A percentile compares a stretch with the other conserved stretches of the same genome.
Conservation (phyloP, 129 eudicot genomes). For the Flaveria bidentis region DNA sequence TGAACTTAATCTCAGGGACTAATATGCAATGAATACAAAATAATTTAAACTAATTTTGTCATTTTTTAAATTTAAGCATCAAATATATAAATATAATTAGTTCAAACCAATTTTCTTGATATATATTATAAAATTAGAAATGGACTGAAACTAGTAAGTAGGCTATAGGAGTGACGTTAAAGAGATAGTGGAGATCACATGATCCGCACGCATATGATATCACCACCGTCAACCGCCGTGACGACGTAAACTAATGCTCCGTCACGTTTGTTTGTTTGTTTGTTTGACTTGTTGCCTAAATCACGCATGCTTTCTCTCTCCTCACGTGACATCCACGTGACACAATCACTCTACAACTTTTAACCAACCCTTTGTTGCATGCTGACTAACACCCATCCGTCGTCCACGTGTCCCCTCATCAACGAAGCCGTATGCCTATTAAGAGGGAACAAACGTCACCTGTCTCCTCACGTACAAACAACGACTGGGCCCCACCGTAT, state of each 20-base stretch:
- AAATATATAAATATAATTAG: too few relatives aligned
- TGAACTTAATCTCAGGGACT: too few relatives aligned
- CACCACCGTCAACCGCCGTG: conserved; percentile 11
- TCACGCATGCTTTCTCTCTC: conserved; percentile 29
- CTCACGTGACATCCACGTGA: conserved; percentile 28
- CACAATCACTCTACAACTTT: not conserved
- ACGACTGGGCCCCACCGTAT: not conserved
- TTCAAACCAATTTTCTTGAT: too few relatives aligned
- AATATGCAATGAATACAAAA: too few relatives aligned
- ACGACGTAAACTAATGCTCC: conserved; percentile 27
- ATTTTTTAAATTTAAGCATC: too few relatives aligned
- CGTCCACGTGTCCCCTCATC: conserved; percentile 30
- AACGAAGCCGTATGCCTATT: conserved; percentile 1
- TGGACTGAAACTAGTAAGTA: not conserved
- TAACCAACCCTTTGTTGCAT: conserved; percentile 4
- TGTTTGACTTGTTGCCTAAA: conserved; percentile 32
- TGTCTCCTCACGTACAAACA: conserved; percentile 34
- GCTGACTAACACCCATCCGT: conserved; percentile 19
- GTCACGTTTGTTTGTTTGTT: not conserved
- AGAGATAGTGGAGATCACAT: not conserved
- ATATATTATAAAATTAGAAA: too few relatives aligned
- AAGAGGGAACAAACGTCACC: conserved; percentile 26
- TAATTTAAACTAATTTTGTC: too few relatives aligned
- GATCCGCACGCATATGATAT: conserved; percentile 7
- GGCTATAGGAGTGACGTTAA: not conserved